Conservation (phyloP, 2,329 filamentous ascomycete genomes). For the Davidsoniella neocaledoniae region DNA sequence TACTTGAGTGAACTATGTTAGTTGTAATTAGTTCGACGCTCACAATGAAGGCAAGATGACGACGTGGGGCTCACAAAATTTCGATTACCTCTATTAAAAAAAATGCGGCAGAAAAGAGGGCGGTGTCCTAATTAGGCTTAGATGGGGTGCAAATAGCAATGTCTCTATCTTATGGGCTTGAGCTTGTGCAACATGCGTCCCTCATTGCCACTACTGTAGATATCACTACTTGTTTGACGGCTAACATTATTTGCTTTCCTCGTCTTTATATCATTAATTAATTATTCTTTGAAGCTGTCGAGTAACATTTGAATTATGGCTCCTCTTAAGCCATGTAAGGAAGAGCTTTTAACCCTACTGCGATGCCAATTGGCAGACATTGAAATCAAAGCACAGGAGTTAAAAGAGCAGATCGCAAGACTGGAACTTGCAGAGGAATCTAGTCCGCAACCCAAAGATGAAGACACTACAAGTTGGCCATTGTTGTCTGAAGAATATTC, state of each 20-base stretch:
- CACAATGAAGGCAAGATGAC: no score
- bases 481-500: conserved; percentile 58
- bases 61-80: conserved; percentile 4
- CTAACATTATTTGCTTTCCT: no score
- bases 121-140: no score
- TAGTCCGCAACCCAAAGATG: neutral
- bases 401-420: neutral
- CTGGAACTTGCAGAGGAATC: neutral
- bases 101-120: no score
- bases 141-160: neutral
- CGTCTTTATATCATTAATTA: neutral
- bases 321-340: conserved; percentile 19
- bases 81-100: neutral
- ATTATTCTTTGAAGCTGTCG: no score
- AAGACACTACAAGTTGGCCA: conserved; percentile 43
- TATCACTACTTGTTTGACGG: no score
- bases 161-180: conserved; percentile 11
- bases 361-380: neutral
- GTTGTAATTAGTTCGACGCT: no score
- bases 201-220: neutral
- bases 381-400: neutral
- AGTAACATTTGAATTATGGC: no score
- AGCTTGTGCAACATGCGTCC: conserved; percentile 9
- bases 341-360: conserved; percentile 22
- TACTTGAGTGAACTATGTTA: no score